Evolutionary conservation across 1,139 yeast species (phyloP), one percentile per base, ranked within the genome.

Genomic region (Wickerhamomyces sp.): DNA sequence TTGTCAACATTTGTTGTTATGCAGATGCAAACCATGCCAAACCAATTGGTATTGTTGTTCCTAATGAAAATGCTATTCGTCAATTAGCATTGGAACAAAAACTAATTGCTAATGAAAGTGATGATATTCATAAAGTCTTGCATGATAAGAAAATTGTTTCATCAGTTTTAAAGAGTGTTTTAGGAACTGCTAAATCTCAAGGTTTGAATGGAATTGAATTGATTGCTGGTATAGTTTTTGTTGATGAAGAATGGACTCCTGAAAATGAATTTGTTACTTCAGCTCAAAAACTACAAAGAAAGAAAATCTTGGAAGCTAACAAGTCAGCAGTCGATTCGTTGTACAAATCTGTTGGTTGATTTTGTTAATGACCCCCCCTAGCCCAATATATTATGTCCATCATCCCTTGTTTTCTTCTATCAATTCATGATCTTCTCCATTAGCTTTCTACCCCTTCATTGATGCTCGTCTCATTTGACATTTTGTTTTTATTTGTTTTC

Each of bases 191-290:
- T 59, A 83, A 78, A 66, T 59, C 77, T 32, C 91, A 84, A 63
- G 96, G 95, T 10, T 76, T 94, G 56, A 74, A 68, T 50, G 96
- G 96, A 49, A 91, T 90, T 57, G 99, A 94, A 68, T 72, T 91
- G 53, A 66, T 94, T 51, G 81, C 80, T 56, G 95, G 93, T 56
- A 75, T 86, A 51, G 90, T 86, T 23, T 66, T 94, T 49, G 76
- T 82, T 50, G 93, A 86, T 56, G 91, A 84, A 42, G 99, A 94
- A 71, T 94, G 99, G 98, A 91, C 98, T 42, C 98, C 99, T 41
- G 95, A 89, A 67, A 88, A 84, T 62, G 98, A 97, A 2, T 86
- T 73, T 56, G 94, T 93, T 47, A 90, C 98, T 10, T 81, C 95
- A 52, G 99, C 99, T 31, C 98, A 93, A 71, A 94, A 94, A 69